Percentiles rank a stretch among this genome's conserved stretches.
Conservation (phyloP, 2,329 filamentous ascomycete genomes). For the Lojkania enalia region DNA sequence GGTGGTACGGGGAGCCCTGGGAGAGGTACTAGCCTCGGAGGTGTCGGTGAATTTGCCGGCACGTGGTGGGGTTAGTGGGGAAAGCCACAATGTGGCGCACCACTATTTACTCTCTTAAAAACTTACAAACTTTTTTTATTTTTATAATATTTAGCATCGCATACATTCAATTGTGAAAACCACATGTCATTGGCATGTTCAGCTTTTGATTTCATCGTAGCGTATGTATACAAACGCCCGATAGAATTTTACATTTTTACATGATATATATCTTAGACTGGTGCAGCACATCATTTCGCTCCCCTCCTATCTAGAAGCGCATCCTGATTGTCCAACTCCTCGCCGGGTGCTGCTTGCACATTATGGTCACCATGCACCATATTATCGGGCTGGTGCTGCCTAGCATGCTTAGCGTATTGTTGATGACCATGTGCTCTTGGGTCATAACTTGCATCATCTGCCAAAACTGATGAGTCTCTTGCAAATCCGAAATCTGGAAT, state of each 20-base stretch:
- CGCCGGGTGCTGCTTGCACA: conserved; percentile 30
- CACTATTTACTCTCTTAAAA: not conserved
- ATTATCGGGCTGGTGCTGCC: conserved; percentile 18
- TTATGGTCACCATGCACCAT: conserved; percentile 22
- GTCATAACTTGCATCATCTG: conserved; percentile 25
- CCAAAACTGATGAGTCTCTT: not conserved
- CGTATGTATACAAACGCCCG: too few species aligned
- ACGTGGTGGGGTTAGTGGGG: conserved; percentile 33
- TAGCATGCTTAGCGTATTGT: conserved; percentile 27
- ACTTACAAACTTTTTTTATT: too few species aligned
- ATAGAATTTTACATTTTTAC: too few species aligned
- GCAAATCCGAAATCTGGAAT: too few species aligned
- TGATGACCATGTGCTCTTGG: conserved; percentile 28
- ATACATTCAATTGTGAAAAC: too few species aligned
- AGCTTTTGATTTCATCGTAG: too few species aligned
- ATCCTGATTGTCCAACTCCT: conserved; percentile 31
- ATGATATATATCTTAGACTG: too few species aligned
- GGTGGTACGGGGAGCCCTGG: too few species aligned
- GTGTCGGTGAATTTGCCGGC: conserved; percentile 29
- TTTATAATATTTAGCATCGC: too few species aligned
- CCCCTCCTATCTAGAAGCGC: conserved; percentile 28
- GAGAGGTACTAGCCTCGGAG: too few species aligned
- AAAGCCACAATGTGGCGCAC: conserved; percentile 13
- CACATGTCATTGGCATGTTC: too few species aligned
- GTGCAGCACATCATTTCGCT: too few species aligned